These are phyloP conservation scores for Alliaria petiolata DNA, from an alignment of 345 rosid species.

Conservation along the genomic window DNA sequence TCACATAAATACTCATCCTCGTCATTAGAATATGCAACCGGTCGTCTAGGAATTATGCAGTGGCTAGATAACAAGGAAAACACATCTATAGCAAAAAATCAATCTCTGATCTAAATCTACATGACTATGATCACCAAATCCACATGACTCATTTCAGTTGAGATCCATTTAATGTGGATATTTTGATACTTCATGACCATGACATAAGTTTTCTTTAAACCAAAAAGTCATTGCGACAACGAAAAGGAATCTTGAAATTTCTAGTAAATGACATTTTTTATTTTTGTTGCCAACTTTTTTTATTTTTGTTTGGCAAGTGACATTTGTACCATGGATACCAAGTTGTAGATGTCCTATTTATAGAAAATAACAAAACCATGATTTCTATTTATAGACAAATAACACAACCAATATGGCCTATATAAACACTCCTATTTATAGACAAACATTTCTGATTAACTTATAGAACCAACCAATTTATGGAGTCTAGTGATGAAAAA, in stretches of 20 bases:
- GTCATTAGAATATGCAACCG: neutral
- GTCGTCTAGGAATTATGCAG: neutral
- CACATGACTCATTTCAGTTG: neutral
- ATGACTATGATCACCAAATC: neutral
- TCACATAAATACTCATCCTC: neutral
- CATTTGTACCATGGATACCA: neutral
- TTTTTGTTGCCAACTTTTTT: neutral
- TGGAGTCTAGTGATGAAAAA: neutral
- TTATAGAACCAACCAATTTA: neutral
- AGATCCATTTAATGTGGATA: neutral
- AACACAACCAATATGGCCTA: neutral
- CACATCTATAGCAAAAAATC: neutral
- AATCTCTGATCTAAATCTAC: neutral
- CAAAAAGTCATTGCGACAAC: slow-evolving; percentile 9
- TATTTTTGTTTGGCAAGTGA: neutral
- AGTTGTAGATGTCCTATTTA: neutral
- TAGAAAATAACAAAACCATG: neutral
- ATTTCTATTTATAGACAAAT: neutral
- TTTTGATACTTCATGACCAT: slow-evolving; percentile 7
- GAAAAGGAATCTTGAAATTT: neutral
- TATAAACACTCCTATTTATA: neutral
- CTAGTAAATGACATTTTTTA: neutral
- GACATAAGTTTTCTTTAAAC: slow-evolving; percentile 3
- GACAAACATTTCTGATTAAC: neutral
- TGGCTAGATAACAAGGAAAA: neutral